phyloP scores from a whole-genome alignment of 306 rosid genomes.

The Dicorynia guianensis region DNA sequence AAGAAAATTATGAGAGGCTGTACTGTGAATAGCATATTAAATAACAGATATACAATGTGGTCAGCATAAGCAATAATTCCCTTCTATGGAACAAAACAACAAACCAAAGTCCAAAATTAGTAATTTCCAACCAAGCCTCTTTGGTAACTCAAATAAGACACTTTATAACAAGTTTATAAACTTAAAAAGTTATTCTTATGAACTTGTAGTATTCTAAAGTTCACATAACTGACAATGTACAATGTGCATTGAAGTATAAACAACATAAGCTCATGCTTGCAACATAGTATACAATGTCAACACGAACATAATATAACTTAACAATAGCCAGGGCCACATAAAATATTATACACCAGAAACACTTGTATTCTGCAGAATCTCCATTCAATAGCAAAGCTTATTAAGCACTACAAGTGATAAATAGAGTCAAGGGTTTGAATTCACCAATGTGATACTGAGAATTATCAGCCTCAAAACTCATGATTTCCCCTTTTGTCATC shows the following conservation, averaged over 20 bases:
- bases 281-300: not conserved
- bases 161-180: not conserved
- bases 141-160: conserved; percentile 1
- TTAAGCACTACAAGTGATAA: conserved; percentile 5
- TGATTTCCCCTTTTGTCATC: not conserved
- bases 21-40: not conserved
- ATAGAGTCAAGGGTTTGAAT: not conserved
- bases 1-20: not conserved
- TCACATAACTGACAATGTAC: not conserved
- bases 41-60: not conserved
- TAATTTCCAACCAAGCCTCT: conserved; percentile 25
- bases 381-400: not conserved
- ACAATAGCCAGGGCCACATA: conserved; percentile 26
- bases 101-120: conserved; percentile 6
- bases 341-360: too few relatives aligned
- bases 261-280: not conserved
- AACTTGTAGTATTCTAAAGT: not conserved
- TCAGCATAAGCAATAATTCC: conserved; percentile 8
- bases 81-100: not conserved
- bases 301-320: not conserved
- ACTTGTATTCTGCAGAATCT: too few relatives aligned
- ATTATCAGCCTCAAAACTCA: conserved; percentile 7
- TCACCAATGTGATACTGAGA: not conserved
- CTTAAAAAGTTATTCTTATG: not conserved
- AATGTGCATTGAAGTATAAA: not conserved